These are phyloP conservation scores for Salmacisia buchloeana DNA, from an alignment of 1,284 basidiomycete species.

Conservation along the genomic window DNA sequence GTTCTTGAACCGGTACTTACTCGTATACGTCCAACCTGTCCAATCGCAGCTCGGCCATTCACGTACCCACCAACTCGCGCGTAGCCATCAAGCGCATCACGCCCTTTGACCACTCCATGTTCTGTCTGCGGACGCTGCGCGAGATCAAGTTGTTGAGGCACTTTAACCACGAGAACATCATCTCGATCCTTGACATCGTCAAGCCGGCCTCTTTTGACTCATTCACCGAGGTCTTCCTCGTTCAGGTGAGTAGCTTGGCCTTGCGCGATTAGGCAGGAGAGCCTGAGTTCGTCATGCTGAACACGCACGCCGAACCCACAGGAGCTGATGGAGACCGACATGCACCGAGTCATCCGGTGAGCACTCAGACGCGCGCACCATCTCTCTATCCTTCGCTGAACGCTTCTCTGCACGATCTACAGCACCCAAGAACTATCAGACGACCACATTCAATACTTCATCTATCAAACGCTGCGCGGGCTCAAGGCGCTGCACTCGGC, in stretches of 20 bases:
- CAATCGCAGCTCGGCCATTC: slow-evolving; percentile 44
- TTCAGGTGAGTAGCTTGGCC: slow-evolving; percentile 53
- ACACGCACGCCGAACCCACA: slow-evolving; percentile 14
- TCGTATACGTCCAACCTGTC: too few species aligned
- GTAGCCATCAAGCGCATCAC: slow-evolving; percentile 53
- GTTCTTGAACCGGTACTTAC: background rate
- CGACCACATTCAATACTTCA: slow-evolving; percentile 90
- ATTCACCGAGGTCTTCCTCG: slow-evolving; percentile 88
- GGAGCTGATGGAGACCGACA: slow-evolving; percentile 50
- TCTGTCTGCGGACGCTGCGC: slow-evolving; percentile 46
- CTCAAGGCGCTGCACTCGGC: slow-evolving; percentile 50
- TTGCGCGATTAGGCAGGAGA: background rate
- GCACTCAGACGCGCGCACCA: background rate
- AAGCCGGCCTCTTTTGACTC: slow-evolving; percentile 61
- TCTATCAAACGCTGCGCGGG: slow-evolving; percentile 63
- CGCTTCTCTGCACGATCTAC: too few species aligned
- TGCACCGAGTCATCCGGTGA: slow-evolving; percentile 47
- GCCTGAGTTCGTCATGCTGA: background rate
- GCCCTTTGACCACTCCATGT: slow-evolving; percentile 51
- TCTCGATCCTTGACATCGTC: slow-evolving; percentile 38
- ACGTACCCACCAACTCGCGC: slow-evolving; percentile 48
- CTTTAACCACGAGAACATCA: slow-evolving; percentile 45
- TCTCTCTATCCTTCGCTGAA: too few species aligned
- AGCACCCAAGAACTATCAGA: slow-evolving; percentile 53
- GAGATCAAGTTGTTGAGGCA: slow-evolving; percentile 49